Base-by-base conservation (phyloP, 225 moss, liverwort and hornwort species). In the Pseudisothecium myosuroides region DNA sequence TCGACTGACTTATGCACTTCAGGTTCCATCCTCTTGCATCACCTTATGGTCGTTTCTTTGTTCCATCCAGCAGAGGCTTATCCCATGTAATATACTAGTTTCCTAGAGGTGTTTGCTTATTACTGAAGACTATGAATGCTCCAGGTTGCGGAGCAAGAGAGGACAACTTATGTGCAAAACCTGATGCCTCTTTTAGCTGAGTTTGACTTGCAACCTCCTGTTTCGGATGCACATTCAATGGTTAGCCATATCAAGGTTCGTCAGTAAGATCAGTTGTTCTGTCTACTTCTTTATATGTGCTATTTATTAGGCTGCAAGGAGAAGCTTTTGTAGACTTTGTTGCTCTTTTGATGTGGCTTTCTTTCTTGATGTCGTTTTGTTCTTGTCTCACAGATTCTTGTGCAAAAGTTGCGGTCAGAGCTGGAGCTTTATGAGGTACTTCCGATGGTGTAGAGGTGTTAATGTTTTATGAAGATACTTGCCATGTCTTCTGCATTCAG, bases 201-300 rank as follows among this genome's bases (percentile, higher is more conserved):
- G 84, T 97, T 96, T 91, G 96, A 99, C 82, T 93, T 99, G 88
- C 96, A 97, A 94, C 99, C 99, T 89, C 96, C 96, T 20, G 94
- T 95, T 64, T 90, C 95, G 58, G 99, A 99, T 93, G 99, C 99
- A 21, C 99, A 99, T 89, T 96, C 97, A 37, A 99, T 99, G 95
- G 99, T 99, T 81, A 96, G 99, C 94, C 97, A 97, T 73, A 91
- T 99, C 90, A 99, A 99, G 97, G 97, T 97, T 86, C 63, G 88
- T 87, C 79, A 75, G 34, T 74, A 27, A 36, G 41, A 77, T 43
- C 83, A 76, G 61, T 84, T 88, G 21, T 76, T 76, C 68, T 71
- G 54, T 61, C 75, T 88, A 52, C 32, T 20, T 89, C 82, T 88
- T 54, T 62, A 36, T 39, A 69, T 88, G 23, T 85, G 34, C 62